Evolutionary conservation across 352 stramenopile species (phyloP).

Genomic region (Globisporangium megalacanthum): DNA sequence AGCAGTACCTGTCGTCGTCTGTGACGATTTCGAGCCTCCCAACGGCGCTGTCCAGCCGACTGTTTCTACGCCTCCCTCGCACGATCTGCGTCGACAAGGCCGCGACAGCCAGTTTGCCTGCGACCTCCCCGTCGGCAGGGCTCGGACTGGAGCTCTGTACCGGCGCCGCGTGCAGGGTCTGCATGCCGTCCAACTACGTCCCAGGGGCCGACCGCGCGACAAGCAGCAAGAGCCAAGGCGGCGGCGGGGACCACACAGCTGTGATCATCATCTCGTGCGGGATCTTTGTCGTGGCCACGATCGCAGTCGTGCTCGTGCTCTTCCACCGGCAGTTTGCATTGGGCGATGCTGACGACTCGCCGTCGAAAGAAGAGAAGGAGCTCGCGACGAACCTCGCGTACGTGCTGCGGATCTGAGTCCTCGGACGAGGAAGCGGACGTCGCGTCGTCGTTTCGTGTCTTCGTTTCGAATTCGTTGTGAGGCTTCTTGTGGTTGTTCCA

Average conservation of each 20-base stretch:
- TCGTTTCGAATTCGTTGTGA: not conserved
- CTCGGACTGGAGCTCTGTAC: constrained; percentile 22
- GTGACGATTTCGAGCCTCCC: constrained; percentile 8
- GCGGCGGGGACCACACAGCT: constrained; percentile 16
- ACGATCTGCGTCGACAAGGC: constrained; percentile 23
- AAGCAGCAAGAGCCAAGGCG: constrained; percentile 3
- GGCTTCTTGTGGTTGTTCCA: no score
- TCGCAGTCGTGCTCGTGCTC: constrained; percentile 30
- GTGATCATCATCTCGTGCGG: constrained; percentile 34
- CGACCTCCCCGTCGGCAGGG: constrained; percentile 1
- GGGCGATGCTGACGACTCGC: constrained; percentile 10
- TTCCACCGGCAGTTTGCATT: constrained; percentile 32
- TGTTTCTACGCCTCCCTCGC: constrained; percentile 24
- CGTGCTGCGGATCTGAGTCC: constrained; percentile 18
- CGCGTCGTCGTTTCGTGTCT: not conserved
- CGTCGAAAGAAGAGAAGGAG: constrained; percentile 48
- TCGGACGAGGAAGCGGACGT: not conserved
- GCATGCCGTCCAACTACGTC: constrained; percentile 5
- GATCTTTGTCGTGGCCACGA: constrained; percentile 42
- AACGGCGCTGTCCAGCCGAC: constrained; percentile 7
- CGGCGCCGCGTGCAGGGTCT: constrained; percentile 8
- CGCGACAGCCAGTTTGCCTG: constrained; percentile 3
- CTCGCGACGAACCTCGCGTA: constrained; percentile 45
- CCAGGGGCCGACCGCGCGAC: not conserved
- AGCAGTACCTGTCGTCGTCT: constrained; percentile 12